Base-by-base conservation (phyloP, 2,329 filamentous ascomycete species). In the Claviceps maximensis region DNA sequence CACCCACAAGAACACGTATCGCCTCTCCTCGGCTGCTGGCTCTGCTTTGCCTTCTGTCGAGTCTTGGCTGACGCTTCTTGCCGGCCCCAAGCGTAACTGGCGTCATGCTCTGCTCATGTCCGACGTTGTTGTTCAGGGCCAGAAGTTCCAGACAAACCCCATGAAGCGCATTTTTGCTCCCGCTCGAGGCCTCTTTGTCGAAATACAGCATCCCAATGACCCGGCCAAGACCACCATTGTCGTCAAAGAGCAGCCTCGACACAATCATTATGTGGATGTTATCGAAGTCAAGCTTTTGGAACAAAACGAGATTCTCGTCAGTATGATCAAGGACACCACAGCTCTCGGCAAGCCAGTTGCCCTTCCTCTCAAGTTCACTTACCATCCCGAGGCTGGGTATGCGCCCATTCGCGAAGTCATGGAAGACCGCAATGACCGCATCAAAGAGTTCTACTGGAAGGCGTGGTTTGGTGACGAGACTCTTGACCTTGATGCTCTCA, bases 401-500 rank as follows among this genome's bases (percentile, higher is more conserved):
- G 91, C 94, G n/a, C 93, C 93, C 19, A 95, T 98, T 60, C 86
- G 86, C 56, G 93, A 98, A 70, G 86, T 97, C 58, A 98, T 98
- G 93, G 81, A 89, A 38, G 86, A 82, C 53, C 89, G 93, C 65
- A 98, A 98, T 67, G 91, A 98, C 66, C 87, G 89, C 58, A 97
- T 98, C 76, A 98, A 98, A 77, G 88, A 95, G 70, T 98, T 98
- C 69, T 98, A 98, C 78, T 98, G 95, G 83, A 84, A 84, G 61
- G 84, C 94, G 59, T 98, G 93, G 93, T 98, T 98, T 62, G 93
- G 89, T 44, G 79, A 90, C 55, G 90, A 95, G 63, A 71, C 78
- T 45, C 78, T 94, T 50, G 84, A 94, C 53, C 87, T 96, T 53
- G 85, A 96, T 62, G 84, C 86, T 17, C 77, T 87, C 38, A 87